Evolutionary conservation across 331 rosid species (phyloP).

Genomic region (Acacia pycnantha): DNA sequence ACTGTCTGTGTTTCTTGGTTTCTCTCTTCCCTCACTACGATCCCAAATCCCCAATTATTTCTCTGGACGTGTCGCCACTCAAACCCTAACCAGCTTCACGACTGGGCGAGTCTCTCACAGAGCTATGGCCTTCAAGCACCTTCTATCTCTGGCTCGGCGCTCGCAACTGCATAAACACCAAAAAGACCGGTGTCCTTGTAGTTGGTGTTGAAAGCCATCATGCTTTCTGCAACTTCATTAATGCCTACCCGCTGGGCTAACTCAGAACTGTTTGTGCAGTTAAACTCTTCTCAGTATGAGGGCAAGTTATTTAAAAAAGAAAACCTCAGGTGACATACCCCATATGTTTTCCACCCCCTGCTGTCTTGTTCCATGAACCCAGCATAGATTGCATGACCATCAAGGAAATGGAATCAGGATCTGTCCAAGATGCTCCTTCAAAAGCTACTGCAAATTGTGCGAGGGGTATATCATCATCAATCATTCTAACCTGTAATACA

Average conservation of each 20-base stretch:
- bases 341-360: slow-evolving; percentile 96
- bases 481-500: slow-evolving; percentile 69
- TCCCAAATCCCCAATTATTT: too few relatives aligned
- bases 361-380: slow-evolving; percentile 92
- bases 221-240: slow-evolving; percentile 85
- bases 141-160: slow-evolving; percentile 54
- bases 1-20: too few relatives aligned
- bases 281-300: slow-evolving; percentile 8
- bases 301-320: not conserved
- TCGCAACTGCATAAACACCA: slow-evolving; percentile 91
- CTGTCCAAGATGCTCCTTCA: slow-evolving; percentile 96
- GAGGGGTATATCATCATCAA: slow-evolving; percentile 81
- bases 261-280: slow-evolving; percentile 60
- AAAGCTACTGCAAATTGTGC: slow-evolving; percentile 95
- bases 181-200: slow-evolving; percentile 96
- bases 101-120: not conserved
- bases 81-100: slow-evolving; percentile 2
- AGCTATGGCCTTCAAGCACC: slow-evolving; percentile 63
- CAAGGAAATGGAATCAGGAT: slow-evolving; percentile 88
- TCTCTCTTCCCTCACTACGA: too few relatives aligned
- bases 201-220: slow-evolving; percentile 97
- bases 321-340: slow-evolving; percentile 51
- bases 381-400: slow-evolving; percentile 99
- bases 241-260: slow-evolving; percentile 83
- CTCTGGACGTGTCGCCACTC: not conserved